These are phyloP conservation scores for Metarhizium anisopliae DNA, from an alignment of 2,329 filamentous ascomycete species.

Conservation along the genomic window DNA sequence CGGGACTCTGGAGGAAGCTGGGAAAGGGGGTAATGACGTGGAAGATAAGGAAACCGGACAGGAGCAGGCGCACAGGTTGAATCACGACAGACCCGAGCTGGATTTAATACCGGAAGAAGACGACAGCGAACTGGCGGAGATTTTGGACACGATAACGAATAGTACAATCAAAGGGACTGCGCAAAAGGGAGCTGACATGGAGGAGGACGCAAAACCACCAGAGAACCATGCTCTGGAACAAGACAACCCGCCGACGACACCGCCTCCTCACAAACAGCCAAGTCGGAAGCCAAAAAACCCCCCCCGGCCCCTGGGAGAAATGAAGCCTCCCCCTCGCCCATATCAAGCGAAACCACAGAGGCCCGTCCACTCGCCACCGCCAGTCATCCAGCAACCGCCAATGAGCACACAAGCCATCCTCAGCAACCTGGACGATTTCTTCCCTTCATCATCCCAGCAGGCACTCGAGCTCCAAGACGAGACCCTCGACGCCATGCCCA, in stretches of 20 bases:
- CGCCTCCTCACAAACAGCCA: too few relatives aligned
- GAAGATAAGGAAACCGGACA: neutral
- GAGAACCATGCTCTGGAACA: neutral
- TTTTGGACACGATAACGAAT: conserved; percentile 8
- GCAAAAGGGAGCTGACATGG: neutral
- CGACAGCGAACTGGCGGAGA: conserved; percentile 15
- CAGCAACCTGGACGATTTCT: conserved; percentile 42
- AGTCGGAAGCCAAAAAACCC: neutral
- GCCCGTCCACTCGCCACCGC: conserved; percentile 5
- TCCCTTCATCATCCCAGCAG: conserved; percentile 48
- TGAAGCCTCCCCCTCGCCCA: neutral
- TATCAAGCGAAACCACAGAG: neutral
- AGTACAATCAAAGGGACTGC: conserved; percentile 9
- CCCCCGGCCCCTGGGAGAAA: neutral
- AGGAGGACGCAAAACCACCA: neutral
- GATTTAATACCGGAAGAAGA: conserved; percentile 14
- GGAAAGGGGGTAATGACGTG: neutral
- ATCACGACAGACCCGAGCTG: conserved; percentile 6
- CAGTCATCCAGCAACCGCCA: conserved; percentile 16
- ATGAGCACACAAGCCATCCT: conserved; percentile 46
- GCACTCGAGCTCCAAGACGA: conserved; percentile 40
- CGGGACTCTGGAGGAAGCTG: neutral
- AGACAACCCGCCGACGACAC: neutral
- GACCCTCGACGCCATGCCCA: neutral
- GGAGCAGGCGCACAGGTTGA: neutral